These are phyloP conservation scores for Sugiyamaella sp. DNA, from an alignment of 1,139 yeast genomes.

Conservation along the genomic window DNA sequence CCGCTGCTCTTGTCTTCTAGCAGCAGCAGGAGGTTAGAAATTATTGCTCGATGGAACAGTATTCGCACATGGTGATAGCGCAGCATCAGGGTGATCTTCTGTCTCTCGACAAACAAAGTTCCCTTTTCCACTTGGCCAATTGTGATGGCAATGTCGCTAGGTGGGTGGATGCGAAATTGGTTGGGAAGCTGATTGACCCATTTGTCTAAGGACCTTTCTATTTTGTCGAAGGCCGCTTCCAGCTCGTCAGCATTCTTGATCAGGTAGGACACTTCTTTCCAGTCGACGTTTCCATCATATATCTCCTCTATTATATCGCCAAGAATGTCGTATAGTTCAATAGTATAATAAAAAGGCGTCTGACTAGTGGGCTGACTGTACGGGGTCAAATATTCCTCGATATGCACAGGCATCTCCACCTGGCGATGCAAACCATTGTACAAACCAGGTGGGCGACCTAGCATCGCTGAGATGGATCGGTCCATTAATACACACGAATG, in stretches of 20 bases:
- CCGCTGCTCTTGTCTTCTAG: neutral
- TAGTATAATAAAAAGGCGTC: neutral
- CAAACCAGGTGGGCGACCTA: constrained; percentile 9
- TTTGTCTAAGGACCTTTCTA: neutral
- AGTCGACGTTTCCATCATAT: constrained; percentile 5
- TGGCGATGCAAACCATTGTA: neutral
- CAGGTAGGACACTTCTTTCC: constrained; percentile 2
- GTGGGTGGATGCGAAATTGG: neutral
- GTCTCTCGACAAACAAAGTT: neutral
- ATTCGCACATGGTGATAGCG: constrained; percentile 7
- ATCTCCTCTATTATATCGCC: neutral
- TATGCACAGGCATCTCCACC: constrained; percentile 5
- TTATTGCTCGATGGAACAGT: constrained; percentile 3
- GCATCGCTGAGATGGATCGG: constrained; percentile 11
- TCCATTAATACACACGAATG: constrained; percentile 18
- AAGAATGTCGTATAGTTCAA: constrained; percentile 4
- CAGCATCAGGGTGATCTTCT: neutral
- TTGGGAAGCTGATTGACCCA: neutral
- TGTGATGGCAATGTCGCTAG: neutral
- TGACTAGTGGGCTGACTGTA: neutral
- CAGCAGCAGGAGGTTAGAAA: neutral
- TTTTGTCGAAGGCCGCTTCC: neutral
- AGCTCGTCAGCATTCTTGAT: neutral
- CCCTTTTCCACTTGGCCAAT: constrained; percentile 1
- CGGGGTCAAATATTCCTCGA: constrained; percentile 1